Percentiles rank a stretch among this genome's conserved stretches.
Conservation (phyloP, 192 early-diverging fungal species). For the Coemansia sp. region DNA sequence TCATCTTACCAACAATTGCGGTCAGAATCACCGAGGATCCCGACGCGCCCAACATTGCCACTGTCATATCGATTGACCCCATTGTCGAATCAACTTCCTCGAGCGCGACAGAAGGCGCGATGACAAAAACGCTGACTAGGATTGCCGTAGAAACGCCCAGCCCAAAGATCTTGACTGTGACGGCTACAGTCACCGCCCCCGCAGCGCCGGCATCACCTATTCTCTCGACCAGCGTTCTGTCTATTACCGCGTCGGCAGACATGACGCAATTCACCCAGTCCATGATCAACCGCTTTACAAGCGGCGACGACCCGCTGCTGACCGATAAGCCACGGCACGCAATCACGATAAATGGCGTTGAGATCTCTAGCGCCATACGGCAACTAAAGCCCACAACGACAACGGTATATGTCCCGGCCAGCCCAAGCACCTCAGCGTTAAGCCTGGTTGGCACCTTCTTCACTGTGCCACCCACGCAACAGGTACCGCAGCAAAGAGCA, state of each 20-base stretch:
- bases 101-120: not conserved
- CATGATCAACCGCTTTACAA: conserved; percentile 1
- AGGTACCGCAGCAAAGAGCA: not conserved
- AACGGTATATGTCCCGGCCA: not conserved
- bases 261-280: conserved; percentile 5
- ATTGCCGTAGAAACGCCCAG: not conserved
- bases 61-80: conserved; percentile 34
- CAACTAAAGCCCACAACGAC: not conserved
- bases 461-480: not conserved
- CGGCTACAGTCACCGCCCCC: not conserved
- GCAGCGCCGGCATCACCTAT: not conserved
- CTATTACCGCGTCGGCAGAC: not conserved
- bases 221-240: not conserved
- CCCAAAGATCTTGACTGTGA: conserved; percentile 11
- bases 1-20: conserved; percentile 48
- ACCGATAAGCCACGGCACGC: conserved; percentile 14
- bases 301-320: not conserved
- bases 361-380: conserved; percentile 30
- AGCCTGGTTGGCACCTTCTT: not conserved
- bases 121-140: not conserved
- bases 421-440: not conserved
- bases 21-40: conserved; percentile 38
- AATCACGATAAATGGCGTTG: conserved; percentile 36
- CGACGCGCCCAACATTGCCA: conserved; percentile 9
- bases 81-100: not conserved